phyloP scores from a whole-genome alignment of 257 asterid species.

The Solanum stenotomum region DNA sequence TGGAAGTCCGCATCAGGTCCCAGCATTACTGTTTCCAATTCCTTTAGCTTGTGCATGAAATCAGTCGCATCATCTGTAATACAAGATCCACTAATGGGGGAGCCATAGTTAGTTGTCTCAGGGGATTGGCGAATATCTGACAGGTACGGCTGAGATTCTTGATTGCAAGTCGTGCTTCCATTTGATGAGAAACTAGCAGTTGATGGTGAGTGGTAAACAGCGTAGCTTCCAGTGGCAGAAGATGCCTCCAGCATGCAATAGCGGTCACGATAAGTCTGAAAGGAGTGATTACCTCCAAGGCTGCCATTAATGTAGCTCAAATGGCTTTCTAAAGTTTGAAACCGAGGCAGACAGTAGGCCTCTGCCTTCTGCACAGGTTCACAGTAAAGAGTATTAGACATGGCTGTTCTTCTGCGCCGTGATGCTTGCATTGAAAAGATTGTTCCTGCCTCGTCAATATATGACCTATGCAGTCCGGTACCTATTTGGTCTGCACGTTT shows the following conservation, averaged over 20 bases:
- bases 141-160: slow-evolving; percentile 27
- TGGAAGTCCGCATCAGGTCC: slow-evolving; percentile 64
- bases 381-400: slow-evolving; percentile 37
- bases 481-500: background rate
- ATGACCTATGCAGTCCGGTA: background rate
- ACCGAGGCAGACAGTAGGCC: slow-evolving; percentile 30
- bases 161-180: slow-evolving; percentile 42
- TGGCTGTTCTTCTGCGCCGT: slow-evolving; percentile 25
- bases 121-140: slow-evolving; percentile 16
- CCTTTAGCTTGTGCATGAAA: slow-evolving; percentile 55
- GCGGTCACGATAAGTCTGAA: slow-evolving; percentile 5
- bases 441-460: background rate
- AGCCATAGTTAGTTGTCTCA: slow-evolving; percentile 29
- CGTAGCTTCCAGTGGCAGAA: slow-evolving; percentile 27
- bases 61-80: slow-evolving; percentile 34
- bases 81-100: slow-evolving; percentile 41
- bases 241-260: background rate
- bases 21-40: slow-evolving; percentile 64
- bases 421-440: slow-evolving; percentile 39
- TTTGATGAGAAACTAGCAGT: slow-evolving; percentile 38
- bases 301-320: slow-evolving; percentile 15
- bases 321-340: slow-evolving; percentile 31
- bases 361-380: slow-evolving; percentile 39
- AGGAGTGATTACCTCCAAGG: slow-evolving; percentile 18
- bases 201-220: slow-evolving; percentile 68